Conservation (phyloP, 805 yeast genomes). For the Hanseniaspora meyeri region DNA sequence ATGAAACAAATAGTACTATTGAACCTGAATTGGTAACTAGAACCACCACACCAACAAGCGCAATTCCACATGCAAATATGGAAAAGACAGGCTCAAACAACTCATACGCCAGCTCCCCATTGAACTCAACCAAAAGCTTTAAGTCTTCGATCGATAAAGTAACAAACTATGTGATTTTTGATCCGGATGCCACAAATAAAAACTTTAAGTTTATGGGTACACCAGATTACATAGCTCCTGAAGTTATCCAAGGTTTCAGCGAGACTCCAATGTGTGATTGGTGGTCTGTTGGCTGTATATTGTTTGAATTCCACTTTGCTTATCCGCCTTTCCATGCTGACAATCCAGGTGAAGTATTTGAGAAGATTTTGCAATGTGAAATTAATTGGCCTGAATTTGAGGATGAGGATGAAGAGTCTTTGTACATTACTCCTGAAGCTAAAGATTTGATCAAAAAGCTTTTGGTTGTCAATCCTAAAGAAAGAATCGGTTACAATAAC, state of each 20-base stretch:
- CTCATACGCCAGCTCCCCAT: constrained; percentile 14
- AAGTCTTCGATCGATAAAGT: constrained; percentile 12
- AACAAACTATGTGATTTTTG: constrained; percentile 51
- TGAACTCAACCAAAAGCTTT: background rate
- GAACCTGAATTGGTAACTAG: constrained; percentile 10
- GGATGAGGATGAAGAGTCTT: constrained; percentile 38
- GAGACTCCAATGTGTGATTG: constrained; percentile 62
- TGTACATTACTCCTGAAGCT: constrained; percentile 51
- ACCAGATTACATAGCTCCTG: constrained; percentile 96
- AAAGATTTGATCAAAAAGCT: constrained; percentile 58
- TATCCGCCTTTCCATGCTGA: constrained; percentile 87
- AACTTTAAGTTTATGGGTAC: constrained; percentile 79
- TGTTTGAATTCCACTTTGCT: constrained; percentile 85
- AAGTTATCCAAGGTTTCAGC: constrained; percentile 71
- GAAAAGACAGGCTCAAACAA: constrained; percentile 30
- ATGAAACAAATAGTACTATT: background rate
- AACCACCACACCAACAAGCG: constrained; percentile 3
- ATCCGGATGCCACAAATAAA: constrained; percentile 46
- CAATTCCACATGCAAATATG: constrained; percentile 13
- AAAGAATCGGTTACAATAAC: constrained; percentile 68
- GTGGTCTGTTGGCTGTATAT: constrained; percentile 97
- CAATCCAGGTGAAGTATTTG: constrained; percentile 69
- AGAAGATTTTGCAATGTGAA: constrained; percentile 57
- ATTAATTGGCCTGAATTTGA: constrained; percentile 76
- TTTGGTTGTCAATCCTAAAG: constrained; percentile 47